Conservation (phyloP, 1,284 basidiomycete genomes). For the Takashimella koratensis region DNA sequence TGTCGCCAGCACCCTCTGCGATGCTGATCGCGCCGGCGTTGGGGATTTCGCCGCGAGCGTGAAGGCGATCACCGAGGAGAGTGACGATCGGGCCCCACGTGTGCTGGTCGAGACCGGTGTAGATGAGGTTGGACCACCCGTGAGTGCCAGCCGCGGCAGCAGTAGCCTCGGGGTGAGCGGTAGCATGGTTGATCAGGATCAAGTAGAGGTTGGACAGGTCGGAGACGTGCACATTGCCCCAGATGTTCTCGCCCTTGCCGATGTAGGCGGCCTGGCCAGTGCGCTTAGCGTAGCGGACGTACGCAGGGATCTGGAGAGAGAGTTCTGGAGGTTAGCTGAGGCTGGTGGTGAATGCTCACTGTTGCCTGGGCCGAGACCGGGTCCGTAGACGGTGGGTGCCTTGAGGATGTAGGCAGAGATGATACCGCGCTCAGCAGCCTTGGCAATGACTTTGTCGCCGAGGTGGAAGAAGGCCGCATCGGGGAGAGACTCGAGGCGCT, state of each 20-base stretch:
- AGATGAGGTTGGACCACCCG: slow-evolving; percentile 24
- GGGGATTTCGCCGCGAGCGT: slow-evolving; percentile 14
- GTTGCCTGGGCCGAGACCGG: slow-evolving; percentile 16
- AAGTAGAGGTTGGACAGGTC: slow-evolving; percentile 16
- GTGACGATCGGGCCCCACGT: slow-evolving; percentile 17
- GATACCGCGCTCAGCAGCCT: slow-evolving; percentile 11
- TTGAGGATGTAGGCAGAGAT: slow-evolving; percentile 19
- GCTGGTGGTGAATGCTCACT: slow-evolving; percentile 8
- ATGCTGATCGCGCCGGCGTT: slow-evolving; percentile 12
- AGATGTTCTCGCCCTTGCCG: slow-evolving; percentile 20
- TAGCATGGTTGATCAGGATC: slow-evolving; percentile 8
- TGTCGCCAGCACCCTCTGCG: slow-evolving; percentile 12
- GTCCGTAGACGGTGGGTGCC: slow-evolving; percentile 19
- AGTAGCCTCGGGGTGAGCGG: slow-evolving; percentile 4
- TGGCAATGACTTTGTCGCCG: slow-evolving; percentile 12
- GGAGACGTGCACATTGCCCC: slow-evolving; percentile 20
- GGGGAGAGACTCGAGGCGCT: slow-evolving; percentile 12
- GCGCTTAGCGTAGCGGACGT: slow-evolving; percentile 16
- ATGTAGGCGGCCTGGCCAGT: slow-evolving; percentile 18
- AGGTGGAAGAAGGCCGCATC: slow-evolving; percentile 16
- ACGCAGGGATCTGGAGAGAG: slow-evolving; percentile 18
- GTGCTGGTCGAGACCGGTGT: slow-evolving; percentile 15
- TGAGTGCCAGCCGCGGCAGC: slow-evolving; percentile 7
- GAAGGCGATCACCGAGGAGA: slow-evolving; percentile 13
- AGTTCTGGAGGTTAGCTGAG: slow-evolving; percentile 8